Conservation (phyloP, 2,329 filamentous ascomycete genomes). For the Mycosphaerella sp. region DNA sequence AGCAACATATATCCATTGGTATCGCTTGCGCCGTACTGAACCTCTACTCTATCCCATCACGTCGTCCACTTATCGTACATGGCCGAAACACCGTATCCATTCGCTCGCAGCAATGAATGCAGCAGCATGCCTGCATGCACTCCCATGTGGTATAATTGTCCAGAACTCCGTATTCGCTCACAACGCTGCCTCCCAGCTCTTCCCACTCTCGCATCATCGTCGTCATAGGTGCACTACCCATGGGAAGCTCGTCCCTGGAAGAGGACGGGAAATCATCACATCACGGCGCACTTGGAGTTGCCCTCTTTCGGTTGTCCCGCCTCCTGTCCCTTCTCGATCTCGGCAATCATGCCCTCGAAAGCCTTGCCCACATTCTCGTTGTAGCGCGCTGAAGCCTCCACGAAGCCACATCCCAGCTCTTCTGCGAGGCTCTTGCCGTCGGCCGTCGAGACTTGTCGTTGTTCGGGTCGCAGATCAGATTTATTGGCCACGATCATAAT, state of each 20-base stretch:
- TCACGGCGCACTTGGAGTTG: conserved; percentile 73
- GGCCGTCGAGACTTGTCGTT: conserved; percentile 81
- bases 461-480: conserved; percentile 84
- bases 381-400: conserved; percentile 87
- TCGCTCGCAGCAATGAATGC: neutral
- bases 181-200: neutral
- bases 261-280: conserved; percentile 49
- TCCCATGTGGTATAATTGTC: neutral
- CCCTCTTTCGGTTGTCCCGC: conserved; percentile 79
- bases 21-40: neutral
- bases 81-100: neutral
- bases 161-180: neutral
- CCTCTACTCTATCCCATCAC: neutral
- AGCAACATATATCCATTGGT: neutral
- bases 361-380: conserved; percentile 89
- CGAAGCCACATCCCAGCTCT: conserved; percentile 87
- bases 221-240: no score
- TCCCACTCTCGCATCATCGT: conserved; percentile 58
- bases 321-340: conserved; percentile 83
- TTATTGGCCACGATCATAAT: conserved; percentile 97
- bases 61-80: neutral
- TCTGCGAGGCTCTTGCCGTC: conserved; percentile 79
- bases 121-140: neutral
- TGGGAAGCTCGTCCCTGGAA: no score
- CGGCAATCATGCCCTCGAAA: conserved; percentile 87